A percentile compares a stretch with the other conserved stretches of the same genome.
Conservation (phyloP, 2,329 filamentous ascomycete genomes). For the Zymoseptoria brevis region DNA sequence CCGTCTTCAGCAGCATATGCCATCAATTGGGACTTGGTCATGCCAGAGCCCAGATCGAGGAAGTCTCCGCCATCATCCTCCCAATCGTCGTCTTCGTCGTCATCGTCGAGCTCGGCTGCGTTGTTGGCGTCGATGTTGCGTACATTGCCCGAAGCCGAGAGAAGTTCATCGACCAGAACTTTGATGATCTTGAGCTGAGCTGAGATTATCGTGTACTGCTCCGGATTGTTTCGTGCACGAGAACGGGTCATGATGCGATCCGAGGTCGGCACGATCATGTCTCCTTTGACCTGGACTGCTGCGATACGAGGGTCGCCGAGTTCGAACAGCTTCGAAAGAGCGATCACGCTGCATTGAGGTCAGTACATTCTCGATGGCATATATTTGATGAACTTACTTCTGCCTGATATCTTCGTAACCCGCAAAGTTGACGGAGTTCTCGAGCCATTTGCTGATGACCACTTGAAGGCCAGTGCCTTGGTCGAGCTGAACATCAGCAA, state of each 20-base stretch:
- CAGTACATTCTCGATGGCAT: not conserved
- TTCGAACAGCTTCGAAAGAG: slow-evolving; percentile 82
- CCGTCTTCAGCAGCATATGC: slow-evolving; percentile 53
- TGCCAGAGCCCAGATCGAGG: slow-evolving; percentile 60
- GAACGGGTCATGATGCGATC: slow-evolving; percentile 90
- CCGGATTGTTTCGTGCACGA: slow-evolving; percentile 78
- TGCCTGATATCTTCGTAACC: slow-evolving; percentile 96
- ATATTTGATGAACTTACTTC: slow-evolving; percentile 57
- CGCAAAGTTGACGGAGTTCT: slow-evolving; percentile 95
- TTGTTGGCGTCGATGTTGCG: slow-evolving; percentile 47
- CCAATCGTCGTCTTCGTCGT: slow-evolving; percentile 66
- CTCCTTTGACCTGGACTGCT: slow-evolving; percentile 80
- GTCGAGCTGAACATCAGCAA: slow-evolving; percentile 73
- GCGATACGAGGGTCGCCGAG: slow-evolving; percentile 73
- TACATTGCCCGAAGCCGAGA: slow-evolving; percentile 61
- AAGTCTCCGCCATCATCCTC: slow-evolving; percentile 70
- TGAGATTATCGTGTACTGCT: slow-evolving; percentile 79
- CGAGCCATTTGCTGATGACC: slow-evolving; percentile 89
- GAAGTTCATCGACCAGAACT: slow-evolving; percentile 84
- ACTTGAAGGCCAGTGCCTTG: slow-evolving; percentile 77
- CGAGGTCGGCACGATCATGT: slow-evolving; percentile 72
- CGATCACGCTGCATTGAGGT: slow-evolving; percentile 62
- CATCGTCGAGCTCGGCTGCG: slow-evolving; percentile 55
- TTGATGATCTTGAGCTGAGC: slow-evolving; percentile 94
- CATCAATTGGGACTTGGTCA: slow-evolving; percentile 66